These are phyloP conservation scores for Moricandia arvensis DNA, from an alignment of 345 rosid species.

Conservation along the genomic window DNA sequence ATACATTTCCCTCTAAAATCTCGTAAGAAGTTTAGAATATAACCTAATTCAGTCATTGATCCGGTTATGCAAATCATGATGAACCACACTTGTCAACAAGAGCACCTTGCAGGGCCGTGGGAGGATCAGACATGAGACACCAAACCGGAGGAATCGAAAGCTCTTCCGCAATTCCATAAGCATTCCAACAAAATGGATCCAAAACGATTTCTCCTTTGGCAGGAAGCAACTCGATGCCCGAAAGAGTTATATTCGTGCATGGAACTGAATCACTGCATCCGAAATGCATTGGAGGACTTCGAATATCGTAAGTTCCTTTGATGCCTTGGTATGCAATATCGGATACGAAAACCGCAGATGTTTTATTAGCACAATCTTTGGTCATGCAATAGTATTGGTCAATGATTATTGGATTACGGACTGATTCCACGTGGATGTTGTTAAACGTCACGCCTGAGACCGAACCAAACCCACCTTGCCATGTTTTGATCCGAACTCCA, in stretches of 20 bases:
- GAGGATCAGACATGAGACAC: conserved; percentile 58
- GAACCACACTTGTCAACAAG: conserved; percentile 45
- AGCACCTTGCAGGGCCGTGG: conserved; percentile 40
- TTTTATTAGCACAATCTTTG: conserved; percentile 70
- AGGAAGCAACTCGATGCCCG: conserved; percentile 78
- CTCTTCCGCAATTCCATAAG: conserved; percentile 66
- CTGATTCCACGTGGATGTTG: conserved; percentile 79
- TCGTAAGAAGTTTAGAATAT: conserved; percentile 2
- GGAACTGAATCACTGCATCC: conserved; percentile 88
- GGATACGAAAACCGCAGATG: conserved; percentile 70
- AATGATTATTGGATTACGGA: conserved; percentile 84
- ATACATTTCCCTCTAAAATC: conserved; percentile 7
- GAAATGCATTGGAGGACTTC: conserved; percentile 86
- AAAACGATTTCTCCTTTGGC: conserved; percentile 55
- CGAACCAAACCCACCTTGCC: conserved; percentile 98
- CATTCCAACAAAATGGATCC: conserved; percentile 91
- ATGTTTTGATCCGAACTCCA: conserved; percentile 95
- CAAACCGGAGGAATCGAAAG: conserved; percentile 64
- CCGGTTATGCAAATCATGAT: not conserved
- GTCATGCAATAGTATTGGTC: conserved; percentile 88
- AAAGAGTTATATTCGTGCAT: conserved; percentile 73
- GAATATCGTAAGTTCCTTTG: conserved; percentile 77
- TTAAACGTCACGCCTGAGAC: conserved; percentile 71
- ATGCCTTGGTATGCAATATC: conserved; percentile 69
- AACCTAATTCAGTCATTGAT: conserved; percentile 28